Evolutionary conservation across 2,329 filamentous ascomycete genomes (phyloP).

Genomic region (Curvularia spicifera): DNA sequence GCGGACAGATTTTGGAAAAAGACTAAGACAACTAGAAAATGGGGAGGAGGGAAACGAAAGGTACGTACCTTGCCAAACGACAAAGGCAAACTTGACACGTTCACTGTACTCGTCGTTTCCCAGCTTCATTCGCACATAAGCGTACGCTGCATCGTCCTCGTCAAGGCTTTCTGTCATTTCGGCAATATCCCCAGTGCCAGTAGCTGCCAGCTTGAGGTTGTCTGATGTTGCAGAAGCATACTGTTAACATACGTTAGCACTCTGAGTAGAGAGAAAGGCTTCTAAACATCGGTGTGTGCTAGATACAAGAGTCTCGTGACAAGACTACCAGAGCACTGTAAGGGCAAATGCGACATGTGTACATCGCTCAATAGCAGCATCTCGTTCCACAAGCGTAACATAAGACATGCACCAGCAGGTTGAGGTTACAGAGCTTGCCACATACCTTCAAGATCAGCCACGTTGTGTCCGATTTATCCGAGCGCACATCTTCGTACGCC

Average conservation of each 20-base stretch:
- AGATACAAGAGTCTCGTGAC: background rate
- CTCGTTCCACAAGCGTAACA: background rate
- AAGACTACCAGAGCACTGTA: background rate
- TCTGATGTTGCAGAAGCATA: constrained; percentile 58
- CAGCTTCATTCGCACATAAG: constrained; percentile 65
- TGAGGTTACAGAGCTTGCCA: background rate
- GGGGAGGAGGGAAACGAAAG: background rate
- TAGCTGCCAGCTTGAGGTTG: constrained; percentile 62
- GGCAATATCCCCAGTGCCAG: constrained; percentile 65
- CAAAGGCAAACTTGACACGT: constrained; percentile 70
- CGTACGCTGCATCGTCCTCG: constrained; percentile 68
- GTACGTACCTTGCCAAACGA: constrained; percentile 70
- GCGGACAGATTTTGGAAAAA: background rate
- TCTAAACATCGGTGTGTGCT: background rate
- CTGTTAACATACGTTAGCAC: constrained; percentile 4
- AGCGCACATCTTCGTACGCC: constrained; percentile 71
- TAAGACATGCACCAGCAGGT: too few species aligned
- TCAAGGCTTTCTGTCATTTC: constrained; percentile 66
- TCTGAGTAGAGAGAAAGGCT: background rate
- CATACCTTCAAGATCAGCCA: constrained; percentile 70
- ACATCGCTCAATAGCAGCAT: background rate
- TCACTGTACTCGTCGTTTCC: constrained; percentile 74
- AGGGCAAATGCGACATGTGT: background rate
- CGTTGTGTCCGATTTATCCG: constrained; percentile 69
- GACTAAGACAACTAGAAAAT: background rate